A percentile compares a stretch with the other conserved stretches of the same genome.
phyloP scores from a whole-genome alignment of 129 eudicot species.

The Centella asiatica region DNA sequence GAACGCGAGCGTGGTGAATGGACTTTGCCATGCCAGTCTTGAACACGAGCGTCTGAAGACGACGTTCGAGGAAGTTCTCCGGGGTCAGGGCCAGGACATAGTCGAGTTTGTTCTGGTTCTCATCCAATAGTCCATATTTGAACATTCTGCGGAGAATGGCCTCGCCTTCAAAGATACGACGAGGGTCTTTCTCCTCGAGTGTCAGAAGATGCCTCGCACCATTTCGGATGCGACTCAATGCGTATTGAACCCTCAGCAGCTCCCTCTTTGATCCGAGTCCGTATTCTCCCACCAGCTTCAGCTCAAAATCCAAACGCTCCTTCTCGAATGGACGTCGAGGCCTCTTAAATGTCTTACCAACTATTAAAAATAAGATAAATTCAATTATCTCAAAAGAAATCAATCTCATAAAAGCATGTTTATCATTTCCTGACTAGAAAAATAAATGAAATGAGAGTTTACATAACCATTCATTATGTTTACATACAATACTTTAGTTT shows the following conservation, averaged over 20 bases:
- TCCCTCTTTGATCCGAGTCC: constrained; percentile 41
- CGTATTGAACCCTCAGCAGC: constrained; percentile 42
- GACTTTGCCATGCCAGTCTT: constrained; percentile 40
- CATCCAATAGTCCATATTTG: constrained; percentile 32
- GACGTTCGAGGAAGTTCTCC: constrained; percentile 40
- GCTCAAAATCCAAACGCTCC: constrained; percentile 40
- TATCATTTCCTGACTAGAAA: too few relatives aligned
- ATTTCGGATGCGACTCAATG: constrained; percentile 35
- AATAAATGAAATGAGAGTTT: too few relatives aligned
- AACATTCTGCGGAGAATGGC: constrained; percentile 46
- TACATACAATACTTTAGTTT: too few relatives aligned
- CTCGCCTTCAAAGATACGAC: constrained; percentile 40
- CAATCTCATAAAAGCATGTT: too few relatives aligned
- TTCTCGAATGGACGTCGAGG: constrained; percentile 42
- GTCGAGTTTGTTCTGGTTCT: constrained; percentile 39
- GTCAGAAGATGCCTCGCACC: constrained; percentile 36
- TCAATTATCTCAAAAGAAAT: too few relatives aligned
- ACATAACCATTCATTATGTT: too few relatives aligned
- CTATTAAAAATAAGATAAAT: constrained; percentile 7
- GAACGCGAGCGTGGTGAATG: constrained; percentile 40
- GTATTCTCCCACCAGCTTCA: constrained; percentile 35
- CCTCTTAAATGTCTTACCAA: constrained; percentile 45
- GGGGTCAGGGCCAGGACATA: constrained; percentile 42
- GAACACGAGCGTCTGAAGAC: constrained; percentile 36
- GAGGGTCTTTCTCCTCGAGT: constrained; percentile 31